These are phyloP conservation scores for Cinchona pubescens DNA, from an alignment of 257 asterid genomes.

Conservation along the genomic window DNA sequence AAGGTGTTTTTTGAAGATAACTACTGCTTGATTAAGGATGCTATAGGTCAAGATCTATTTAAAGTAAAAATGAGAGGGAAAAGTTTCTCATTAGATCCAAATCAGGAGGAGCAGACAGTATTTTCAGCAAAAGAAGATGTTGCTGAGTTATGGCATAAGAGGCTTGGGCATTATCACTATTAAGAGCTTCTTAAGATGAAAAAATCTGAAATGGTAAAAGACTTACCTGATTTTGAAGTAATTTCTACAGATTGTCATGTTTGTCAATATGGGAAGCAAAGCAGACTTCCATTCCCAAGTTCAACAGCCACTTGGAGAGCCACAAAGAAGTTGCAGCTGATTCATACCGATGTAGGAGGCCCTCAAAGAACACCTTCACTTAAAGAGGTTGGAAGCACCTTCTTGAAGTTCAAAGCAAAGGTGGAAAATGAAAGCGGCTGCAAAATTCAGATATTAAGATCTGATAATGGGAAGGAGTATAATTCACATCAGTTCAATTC, in stretches of 20 bases:
- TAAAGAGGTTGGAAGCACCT: background rate
- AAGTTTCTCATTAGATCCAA: too few species aligned
- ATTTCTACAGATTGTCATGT: too few species aligned
- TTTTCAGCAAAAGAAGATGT: too few species aligned
- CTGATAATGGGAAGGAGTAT: constrained; percentile 7
- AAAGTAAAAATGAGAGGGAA: too few species aligned
- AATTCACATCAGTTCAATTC: background rate
- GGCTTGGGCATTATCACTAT: too few species aligned
- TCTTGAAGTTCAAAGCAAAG: background rate
- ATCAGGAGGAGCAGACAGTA: constrained; percentile 3
- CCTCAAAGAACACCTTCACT: constrained; percentile 7
- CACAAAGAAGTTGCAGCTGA: background rate
- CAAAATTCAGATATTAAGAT: background rate
- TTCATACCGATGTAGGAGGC: background rate
- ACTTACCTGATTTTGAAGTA: too few species aligned
- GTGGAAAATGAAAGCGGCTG: background rate
- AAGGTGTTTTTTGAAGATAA: constrained; percentile 3
- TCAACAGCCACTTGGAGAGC: background rate
- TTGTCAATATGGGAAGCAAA: background rate
- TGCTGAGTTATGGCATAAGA: too few species aligned
- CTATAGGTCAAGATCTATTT: background rate
- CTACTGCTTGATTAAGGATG: background rate
- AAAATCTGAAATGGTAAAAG: too few species aligned
- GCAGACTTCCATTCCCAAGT: too few species aligned
- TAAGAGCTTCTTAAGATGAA: too few species aligned